Evolutionary conservation across 257 asterid species (phyloP), one percentile per base, ranked within the genome.

Genomic region (Solanum clarkiae): DNA sequence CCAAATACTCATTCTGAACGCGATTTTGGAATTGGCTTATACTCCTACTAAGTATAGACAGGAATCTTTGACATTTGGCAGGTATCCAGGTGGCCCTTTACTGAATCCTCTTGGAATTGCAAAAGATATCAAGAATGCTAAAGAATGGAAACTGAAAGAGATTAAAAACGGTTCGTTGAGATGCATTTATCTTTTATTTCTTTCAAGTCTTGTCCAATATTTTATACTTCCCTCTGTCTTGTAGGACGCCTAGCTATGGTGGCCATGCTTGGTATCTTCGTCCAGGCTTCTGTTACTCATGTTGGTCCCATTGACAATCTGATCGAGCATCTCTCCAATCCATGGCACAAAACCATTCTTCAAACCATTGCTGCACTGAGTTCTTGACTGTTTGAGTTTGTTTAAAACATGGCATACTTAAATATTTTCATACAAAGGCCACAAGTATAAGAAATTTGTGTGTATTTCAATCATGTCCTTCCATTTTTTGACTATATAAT

Each of bases 11-110:
- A 15, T 14, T 32, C 55, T 24, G 26, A 51, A 49, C 8, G 4
- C 60, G 18, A 47, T 74, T 45, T 74, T 74, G 42, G 42, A 74
- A 22, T 69, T 59, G 32, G 62, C 16, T 75, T 22, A 24, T 49
- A 17, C 62, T 75, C 60, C 62, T 24, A 22, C 45, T 75, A 49
- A 75, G 62, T 12, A 75, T 14, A 22, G 81, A 22, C 14, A 49
- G 17, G 47, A 74, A 14, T 47, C 63, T 49, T 44, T 29, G 55
- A 22, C 20, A 4, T 81, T 82, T 44, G 40, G 84, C 85, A 95
- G 98, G 84, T 95, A 95, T 80, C 99, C 99, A 5, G 97, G 99
- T 55, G 98, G 99, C 26, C 99, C 98, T n/a, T 72, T 95, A 91
- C 86, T 95, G 36, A 92, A 95, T 88, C 99, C 99, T 85, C 92